Conservation (phyloP, 148 eudicot species). For the Cornus suecica region DNA sequence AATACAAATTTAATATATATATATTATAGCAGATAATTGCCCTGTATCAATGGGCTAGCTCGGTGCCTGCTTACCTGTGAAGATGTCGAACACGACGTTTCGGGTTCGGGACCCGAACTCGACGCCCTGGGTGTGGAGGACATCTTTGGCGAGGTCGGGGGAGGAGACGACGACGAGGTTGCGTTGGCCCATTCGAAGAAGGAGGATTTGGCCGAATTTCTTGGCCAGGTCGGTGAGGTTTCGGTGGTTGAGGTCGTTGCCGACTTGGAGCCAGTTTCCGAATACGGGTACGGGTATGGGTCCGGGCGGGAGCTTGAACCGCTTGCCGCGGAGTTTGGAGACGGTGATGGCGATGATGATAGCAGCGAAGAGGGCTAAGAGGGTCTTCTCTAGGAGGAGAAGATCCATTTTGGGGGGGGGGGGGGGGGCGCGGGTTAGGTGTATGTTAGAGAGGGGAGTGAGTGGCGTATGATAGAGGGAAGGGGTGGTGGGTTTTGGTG, state of each 20-base stretch:
- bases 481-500: neutral
- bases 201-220: constrained; percentile 48
- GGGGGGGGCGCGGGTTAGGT: neutral
- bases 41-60: no score
- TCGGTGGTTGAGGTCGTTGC: constrained; percentile 71
- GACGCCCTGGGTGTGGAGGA: constrained; percentile 75
- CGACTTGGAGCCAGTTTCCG: constrained; percentile 88
- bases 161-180: constrained; percentile 68
- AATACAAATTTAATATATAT: no score
- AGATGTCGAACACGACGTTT: constrained; percentile 77
- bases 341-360: constrained; percentile 33
- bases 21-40: no score
- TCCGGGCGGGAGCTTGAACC: constrained; percentile 66
- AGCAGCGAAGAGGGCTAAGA: constrained; percentile 47
- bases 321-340: constrained; percentile 49
- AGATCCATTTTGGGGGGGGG: constrained; percentile 42
- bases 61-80: no score
- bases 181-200: constrained; percentile 70
- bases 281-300: constrained; percentile 66
- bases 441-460: neutral
- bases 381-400: constrained; percentile 53
- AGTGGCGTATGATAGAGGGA: neutral
- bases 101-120: constrained; percentile 76
- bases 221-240: constrained; percentile 53
- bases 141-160: constrained; percentile 67